phyloP scores from a whole-genome alignment of 441 rosid genomes.

The Macaranga tanarius region DNA sequence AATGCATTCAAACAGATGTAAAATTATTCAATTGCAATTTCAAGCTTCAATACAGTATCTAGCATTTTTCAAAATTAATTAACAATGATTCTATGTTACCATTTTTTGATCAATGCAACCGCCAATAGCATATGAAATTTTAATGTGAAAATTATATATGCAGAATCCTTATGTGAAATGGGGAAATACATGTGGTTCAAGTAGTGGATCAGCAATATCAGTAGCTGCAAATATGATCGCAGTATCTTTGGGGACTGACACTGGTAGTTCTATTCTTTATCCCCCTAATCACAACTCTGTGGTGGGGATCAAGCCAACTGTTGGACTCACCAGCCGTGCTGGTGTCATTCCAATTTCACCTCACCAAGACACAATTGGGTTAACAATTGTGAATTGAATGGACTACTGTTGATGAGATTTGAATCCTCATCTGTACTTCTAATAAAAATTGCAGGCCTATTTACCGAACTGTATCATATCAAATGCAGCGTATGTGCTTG shows the following conservation, averaged over 20 bases:
- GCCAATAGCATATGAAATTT: too few relatives aligned
- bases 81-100: too few relatives aligned
- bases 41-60: too few relatives aligned
- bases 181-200: constrained; percentile 57
- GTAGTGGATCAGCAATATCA: constrained; percentile 71
- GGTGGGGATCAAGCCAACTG: constrained; percentile 72
- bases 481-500: constrained; percentile 64
- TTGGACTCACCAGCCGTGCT: constrained; percentile 74
- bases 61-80: too few relatives aligned
- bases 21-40: too few relatives aligned
- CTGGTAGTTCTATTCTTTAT: constrained; percentile 67
- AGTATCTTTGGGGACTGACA: constrained; percentile 67
- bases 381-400: too few relatives aligned
- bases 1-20: too few relatives aligned
- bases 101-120: too few relatives aligned
- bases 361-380: constrained; percentile 74
- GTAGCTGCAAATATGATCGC: constrained; percentile 68
- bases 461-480: constrained; percentile 53
- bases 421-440: too few relatives aligned
- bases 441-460: constrained; percentile 46
- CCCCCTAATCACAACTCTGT: constrained; percentile 57
- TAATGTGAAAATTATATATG: neutral
- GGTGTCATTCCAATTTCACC: constrained; percentile 66
- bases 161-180: constrained; percentile 69
- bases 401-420: too few relatives aligned